Evolutionary conservation across 2,329 filamentous ascomycete genomes (phyloP).

Genomic region (Paecilomyces formosus): DNA sequence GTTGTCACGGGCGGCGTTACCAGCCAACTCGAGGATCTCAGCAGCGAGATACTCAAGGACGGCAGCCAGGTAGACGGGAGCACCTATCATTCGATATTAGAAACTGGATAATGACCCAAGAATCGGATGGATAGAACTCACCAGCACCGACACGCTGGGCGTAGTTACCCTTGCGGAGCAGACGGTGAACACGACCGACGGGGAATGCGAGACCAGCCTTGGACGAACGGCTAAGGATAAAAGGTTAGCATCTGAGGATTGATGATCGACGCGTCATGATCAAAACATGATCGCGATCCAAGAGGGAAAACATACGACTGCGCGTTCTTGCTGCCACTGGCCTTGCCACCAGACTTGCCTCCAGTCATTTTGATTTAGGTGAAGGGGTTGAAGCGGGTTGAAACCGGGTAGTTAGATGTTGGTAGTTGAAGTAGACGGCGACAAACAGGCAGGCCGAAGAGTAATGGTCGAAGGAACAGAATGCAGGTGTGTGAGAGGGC

Average conservation of each 20-base stretch:
- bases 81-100: constrained; percentile 42
- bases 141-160: constrained; percentile 98
- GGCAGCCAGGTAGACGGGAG: constrained; percentile 92
- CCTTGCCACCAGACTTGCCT: constrained; percentile 99
- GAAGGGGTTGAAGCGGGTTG: constrained; percentile 25
- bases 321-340: constrained; percentile 96
- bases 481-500: constrained; percentile 20
- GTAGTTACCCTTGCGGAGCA: constrained; percentile 98
- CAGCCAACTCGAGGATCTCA: constrained; percentile 97
- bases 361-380: constrained; percentile 88
- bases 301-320: constrained; percentile 74
- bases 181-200: constrained; percentile 98
- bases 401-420: constrained; percentile 6
- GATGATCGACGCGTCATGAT: constrained; percentile 2
- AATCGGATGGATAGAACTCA: constrained; percentile 29
- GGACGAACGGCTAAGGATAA: constrained; percentile 71
- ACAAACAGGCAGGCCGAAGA: constrained; percentile 11
- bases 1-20: constrained; percentile 98
- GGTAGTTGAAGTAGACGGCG: constrained; percentile 8
- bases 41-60: constrained; percentile 98
- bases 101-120: constrained; percentile 10
- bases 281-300: constrained; percentile 5
- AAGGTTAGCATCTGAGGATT: constrained; percentile 32
- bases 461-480: constrained; percentile 14
- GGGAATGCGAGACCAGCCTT: constrained; percentile 99